These are phyloP conservation scores for Lecanoromycetidae sp. DNA, from an alignment of 2,329 filamentous ascomycete genomes.

Conservation along the genomic window DNA sequence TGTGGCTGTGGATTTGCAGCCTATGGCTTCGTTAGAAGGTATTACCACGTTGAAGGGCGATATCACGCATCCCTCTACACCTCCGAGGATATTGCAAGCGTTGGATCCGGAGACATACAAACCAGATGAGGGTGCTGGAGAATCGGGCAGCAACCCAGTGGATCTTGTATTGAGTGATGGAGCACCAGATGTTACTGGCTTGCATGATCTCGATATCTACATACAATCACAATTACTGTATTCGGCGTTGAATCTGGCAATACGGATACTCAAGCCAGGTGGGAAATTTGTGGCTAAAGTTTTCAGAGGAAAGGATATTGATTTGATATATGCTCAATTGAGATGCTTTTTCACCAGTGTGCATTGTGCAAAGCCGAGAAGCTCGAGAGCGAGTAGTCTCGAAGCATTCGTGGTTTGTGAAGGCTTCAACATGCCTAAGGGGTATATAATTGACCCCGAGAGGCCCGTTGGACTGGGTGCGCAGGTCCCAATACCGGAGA, in stretches of 20 bases:
- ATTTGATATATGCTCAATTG: constrained; percentile 84
- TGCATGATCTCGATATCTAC: constrained; percentile 97
- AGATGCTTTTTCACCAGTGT: constrained; percentile 83
- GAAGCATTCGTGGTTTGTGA: constrained; percentile 95
- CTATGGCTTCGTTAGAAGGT: constrained; percentile 84
- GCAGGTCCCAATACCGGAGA: constrained; percentile 40
- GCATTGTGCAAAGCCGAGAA: constrained; percentile 83
- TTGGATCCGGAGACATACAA: constrained; percentile 60
- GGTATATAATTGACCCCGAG: constrained; percentile 64
- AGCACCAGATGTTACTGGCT: constrained; percentile 87
- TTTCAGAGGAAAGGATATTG: constrained; percentile 89
- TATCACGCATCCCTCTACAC: constrained; percentile 92
- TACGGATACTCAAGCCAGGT: constrained; percentile 82
- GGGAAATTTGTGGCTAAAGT: constrained; percentile 98
- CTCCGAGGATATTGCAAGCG: constrained; percentile 74
- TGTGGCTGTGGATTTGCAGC: constrained; percentile 88
- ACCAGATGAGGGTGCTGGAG: constrained; percentile 28
- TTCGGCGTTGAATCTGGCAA: constrained; percentile 80
- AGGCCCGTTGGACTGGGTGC: constrained; percentile 58
- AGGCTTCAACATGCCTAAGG: constrained; percentile 68
- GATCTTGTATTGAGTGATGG: constrained; percentile 93
- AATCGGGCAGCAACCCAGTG: constrained; percentile 51
- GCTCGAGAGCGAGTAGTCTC: constrained; percentile 88
- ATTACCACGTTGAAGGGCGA: constrained; percentile 88
- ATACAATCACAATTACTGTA: constrained; percentile 93